Conservation (phyloP, 495 filamentous ascomycete genomes). For the Penicillium turbatum region DNA sequence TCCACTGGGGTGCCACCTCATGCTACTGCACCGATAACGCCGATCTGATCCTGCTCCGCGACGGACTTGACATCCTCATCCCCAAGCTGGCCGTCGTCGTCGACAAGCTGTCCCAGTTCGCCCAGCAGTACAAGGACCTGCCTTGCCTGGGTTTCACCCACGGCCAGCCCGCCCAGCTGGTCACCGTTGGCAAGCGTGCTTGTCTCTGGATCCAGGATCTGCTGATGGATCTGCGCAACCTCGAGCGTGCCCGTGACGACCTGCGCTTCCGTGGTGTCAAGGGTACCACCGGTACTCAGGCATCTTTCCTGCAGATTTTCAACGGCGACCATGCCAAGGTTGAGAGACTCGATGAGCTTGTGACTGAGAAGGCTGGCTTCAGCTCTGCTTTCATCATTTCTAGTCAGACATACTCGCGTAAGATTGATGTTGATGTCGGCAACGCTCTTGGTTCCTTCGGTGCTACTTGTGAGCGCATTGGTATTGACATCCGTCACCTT, state of each 20-base stretch:
- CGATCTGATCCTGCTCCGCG: slow-evolving; percentile 77
- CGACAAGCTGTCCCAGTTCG: slow-evolving; percentile 72
- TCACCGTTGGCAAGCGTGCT: slow-evolving; percentile 72
- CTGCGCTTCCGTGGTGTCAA: slow-evolving; percentile 82
- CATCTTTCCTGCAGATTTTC: slow-evolving; percentile 82
- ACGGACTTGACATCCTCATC: slow-evolving; percentile 71
- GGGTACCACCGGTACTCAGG: slow-evolving; percentile 75
- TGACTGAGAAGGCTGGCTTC: slow-evolving; percentile 86
- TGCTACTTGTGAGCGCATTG: slow-evolving; percentile 72
- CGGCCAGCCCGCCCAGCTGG: slow-evolving; percentile 71
- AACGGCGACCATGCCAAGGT: slow-evolving; percentile 73
- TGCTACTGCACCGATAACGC: slow-evolving; percentile 80
- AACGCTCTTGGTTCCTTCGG: slow-evolving; percentile 82
- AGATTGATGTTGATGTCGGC: slow-evolving; percentile 76
- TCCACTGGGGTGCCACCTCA: slow-evolving; percentile 71
- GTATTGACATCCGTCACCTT: slow-evolving; percentile 73
- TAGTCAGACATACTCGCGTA: slow-evolving; percentile 77
- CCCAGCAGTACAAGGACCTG: slow-evolving; percentile 66
- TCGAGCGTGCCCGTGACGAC: slow-evolving; percentile 68
- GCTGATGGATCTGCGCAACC: slow-evolving; percentile 77
- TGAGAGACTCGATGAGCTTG: slow-evolving; percentile 64
- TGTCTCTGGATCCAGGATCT: slow-evolving; percentile 86
- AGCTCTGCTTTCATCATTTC: slow-evolving; percentile 65
- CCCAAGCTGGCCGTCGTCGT: slow-evolving; percentile 85
- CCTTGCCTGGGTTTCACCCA: slow-evolving; percentile 77